Evolutionary conservation across 345 rosid species (phyloP), one percentile per base, ranked within the genome.

Genomic region (Sonneratia caseolaris): DNA sequence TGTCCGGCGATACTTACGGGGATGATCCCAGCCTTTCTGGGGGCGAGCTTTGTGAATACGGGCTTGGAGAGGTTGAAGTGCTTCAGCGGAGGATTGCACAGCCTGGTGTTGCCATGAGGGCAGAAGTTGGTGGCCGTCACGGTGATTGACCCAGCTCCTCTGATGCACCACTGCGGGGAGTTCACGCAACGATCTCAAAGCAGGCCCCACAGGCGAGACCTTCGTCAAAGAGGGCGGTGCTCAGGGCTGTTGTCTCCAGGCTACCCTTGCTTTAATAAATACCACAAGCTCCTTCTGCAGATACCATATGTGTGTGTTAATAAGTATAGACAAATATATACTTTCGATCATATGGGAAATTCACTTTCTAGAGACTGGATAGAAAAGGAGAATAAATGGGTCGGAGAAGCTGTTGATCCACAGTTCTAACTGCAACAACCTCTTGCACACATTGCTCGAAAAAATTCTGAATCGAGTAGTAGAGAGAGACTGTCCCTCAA

Each of bases 181-280:
- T 89, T 77, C 0, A 70, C 72, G 71, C 97, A 91, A 3, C 67
- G 42, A 89, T 75, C 64, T 89, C 87, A n/a, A 77, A 91, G 74
- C 97, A 91, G 2, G 97, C 89, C 12, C 97, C 94, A 0, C 97
- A 91, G 0, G 85, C 57, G 3, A 9, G 12, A 0, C 97, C 97
- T 18, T 82, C 42, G 78, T 86, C 84, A 82, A 91, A 91, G 1
- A 89, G 79, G 7, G 85, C 84, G 2, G 91, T 80, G 90, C 97
- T 91, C 19, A 91, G 81, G 0, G 92, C 94, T 14, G 92, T 70
- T 1, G 92, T 87, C 47, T 75, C 77, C 3, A 91, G 70, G 0
- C 92, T 91, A 91, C 0, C 92, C 94, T 82, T 87, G 76, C 37
- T 84, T 19, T 81, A 83, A 81, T 15, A 89, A n/a, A n/a, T n/a